These are phyloP conservation scores for Phytophthora rubi DNA, from an alignment of 352 stramenopile species.

Conservation along the genomic window DNA sequence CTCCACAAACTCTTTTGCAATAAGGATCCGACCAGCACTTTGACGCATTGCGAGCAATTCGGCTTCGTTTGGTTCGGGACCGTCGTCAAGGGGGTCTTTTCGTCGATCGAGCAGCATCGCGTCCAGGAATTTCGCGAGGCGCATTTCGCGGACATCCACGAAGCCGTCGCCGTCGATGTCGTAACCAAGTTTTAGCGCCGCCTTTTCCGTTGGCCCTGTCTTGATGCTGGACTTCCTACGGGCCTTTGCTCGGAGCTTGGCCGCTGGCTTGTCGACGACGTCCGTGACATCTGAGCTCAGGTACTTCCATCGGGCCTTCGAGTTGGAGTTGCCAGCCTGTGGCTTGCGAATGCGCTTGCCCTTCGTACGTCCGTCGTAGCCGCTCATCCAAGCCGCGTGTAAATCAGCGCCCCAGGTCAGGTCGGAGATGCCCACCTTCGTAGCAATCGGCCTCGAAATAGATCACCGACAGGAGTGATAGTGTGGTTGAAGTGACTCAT, in stretches of 20 bases:
- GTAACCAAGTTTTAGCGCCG: slow-evolving; percentile 37
- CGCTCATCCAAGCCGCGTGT: slow-evolving; percentile 16
- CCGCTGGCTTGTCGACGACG: slow-evolving; percentile 35
- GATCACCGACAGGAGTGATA: too few relatives aligned
- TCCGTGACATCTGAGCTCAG: slow-evolving; percentile 56
- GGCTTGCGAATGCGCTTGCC: slow-evolving; percentile 68
- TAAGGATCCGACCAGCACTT: slow-evolving; percentile 56
- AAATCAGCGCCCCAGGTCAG: too few relatives aligned
- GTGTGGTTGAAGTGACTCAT: too few relatives aligned
- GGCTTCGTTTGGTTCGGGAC: slow-evolving; percentile 27
- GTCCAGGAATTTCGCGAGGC: slow-evolving; percentile 68
- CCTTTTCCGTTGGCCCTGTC: not conserved
- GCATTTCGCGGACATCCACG: slow-evolving; percentile 74
- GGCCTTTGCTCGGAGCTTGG: slow-evolving; percentile 22
- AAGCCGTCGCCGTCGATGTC: slow-evolving; percentile 75
- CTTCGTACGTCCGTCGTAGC: slow-evolving; percentile 44
- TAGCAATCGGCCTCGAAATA: too few relatives aligned
- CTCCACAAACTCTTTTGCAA: slow-evolving; percentile 76
- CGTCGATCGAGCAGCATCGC: slow-evolving; percentile 51
- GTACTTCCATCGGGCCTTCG: slow-evolving; percentile 59
- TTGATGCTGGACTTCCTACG: slow-evolving; percentile 15
- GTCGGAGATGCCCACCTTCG: too few relatives aligned
- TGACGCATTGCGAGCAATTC: slow-evolving; percentile 60
- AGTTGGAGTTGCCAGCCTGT: slow-evolving; percentile 55
- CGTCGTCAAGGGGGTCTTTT: slow-evolving; percentile 19